Conservation (phyloP, 345 rosid genomes). For the Lepidium aucheri region DNA sequence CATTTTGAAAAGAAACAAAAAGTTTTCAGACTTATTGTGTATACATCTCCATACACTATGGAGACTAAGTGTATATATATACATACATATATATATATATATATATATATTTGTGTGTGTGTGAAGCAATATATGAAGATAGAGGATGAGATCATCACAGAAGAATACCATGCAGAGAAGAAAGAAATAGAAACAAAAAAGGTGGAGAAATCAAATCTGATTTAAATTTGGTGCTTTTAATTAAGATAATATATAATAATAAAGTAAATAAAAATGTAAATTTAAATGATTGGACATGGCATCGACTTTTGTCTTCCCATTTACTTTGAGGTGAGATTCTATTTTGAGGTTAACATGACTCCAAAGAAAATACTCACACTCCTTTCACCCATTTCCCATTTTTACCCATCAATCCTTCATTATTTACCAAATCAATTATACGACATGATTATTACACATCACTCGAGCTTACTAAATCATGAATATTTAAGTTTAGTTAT, state of each 20-base stretch:
- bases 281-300: slow-evolving; percentile 24
- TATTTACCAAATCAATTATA: too few relatives aligned
- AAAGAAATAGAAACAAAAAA: background rate
- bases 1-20: background rate
- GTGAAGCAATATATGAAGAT: slow-evolving; percentile 16
- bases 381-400: slow-evolving; percentile 6
- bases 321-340: slow-evolving; percentile 27
- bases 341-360: slow-evolving; percentile 30
- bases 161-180: background rate
- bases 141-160: slow-evolving; percentile 21
- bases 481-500: too few relatives aligned
- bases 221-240: background rate
- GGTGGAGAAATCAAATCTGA: background rate
- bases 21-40: background rate
- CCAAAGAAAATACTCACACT: slow-evolving; percentile 23
- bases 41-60: background rate
- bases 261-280: too few relatives aligned
- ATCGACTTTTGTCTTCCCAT: slow-evolving; percentile 27
- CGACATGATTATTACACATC: too few relatives aligned
- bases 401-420: slow-evolving; percentile 16
- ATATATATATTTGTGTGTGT: background rate
- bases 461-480: too few relatives aligned
- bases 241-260: background rate
- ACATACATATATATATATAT: too few relatives aligned
- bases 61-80: background rate